These are phyloP conservation scores for Xylaria longipes DNA, from an alignment of 495 filamentous ascomycete genomes.

Conservation along the genomic window DNA sequence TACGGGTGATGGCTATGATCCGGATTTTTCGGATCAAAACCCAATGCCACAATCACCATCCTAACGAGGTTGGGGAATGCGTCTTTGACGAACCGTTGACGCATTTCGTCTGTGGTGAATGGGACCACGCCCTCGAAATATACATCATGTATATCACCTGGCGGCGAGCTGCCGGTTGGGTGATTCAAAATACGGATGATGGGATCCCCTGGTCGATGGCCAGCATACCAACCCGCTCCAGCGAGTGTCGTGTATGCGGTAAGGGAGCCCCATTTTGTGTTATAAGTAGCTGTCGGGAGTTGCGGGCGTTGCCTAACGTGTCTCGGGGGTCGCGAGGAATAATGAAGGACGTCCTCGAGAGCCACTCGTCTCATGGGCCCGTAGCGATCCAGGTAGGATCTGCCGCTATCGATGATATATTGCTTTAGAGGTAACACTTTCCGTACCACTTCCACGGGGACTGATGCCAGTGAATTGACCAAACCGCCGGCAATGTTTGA, in stretches of 20 bases:
- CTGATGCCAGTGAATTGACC: no score
- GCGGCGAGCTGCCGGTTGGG: no score
- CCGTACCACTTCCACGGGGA: no score
- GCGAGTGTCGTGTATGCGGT: background rate
- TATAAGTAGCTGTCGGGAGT: background rate
- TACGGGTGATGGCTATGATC: background rate
- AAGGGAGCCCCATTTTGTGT: background rate
- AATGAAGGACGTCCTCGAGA: background rate
- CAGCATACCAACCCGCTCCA: background rate
- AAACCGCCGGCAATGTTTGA: no score
- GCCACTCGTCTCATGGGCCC: background rate
- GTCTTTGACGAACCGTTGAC: background rate
- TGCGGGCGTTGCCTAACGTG: background rate
- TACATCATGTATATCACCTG: no score
- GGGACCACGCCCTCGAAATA: constrained; percentile 17
- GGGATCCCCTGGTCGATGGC: constrained; percentile 11
- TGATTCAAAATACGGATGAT: no score
- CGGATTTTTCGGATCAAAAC: background rate
- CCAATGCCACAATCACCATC: background rate
- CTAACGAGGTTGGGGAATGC: background rate
- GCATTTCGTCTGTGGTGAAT: background rate
- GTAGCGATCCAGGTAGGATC: background rate
- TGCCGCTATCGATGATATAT: background rate
- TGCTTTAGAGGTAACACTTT: no score
- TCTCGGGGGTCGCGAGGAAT: background rate